Percentiles rank a stretch among this genome's conserved stretches.
Evolutionary conservation across 2,329 filamentous ascomycete species (phyloP).

Genomic region (Ceratocystis harringtonii): DNA sequence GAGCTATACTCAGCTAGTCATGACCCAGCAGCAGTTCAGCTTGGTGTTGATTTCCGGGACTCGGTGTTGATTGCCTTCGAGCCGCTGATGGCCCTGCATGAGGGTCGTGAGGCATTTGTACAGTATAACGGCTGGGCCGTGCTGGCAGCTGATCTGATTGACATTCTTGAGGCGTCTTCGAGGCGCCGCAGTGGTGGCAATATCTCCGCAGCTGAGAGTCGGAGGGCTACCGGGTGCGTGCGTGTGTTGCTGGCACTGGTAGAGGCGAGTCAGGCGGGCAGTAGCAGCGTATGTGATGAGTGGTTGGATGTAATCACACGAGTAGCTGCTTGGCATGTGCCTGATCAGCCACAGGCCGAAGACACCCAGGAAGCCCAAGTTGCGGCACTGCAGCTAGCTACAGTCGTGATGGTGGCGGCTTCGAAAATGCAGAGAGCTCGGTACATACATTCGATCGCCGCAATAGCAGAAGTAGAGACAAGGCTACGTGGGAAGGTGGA

Average conservation of each 20-base stretch:
- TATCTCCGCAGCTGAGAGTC: conserved; percentile 23
- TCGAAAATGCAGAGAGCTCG: conserved; percentile 33
- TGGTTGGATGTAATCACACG: conserved; percentile 43
- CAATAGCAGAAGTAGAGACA: conserved; percentile 34
- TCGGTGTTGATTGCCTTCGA: conserved; percentile 45
- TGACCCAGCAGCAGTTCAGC: conserved; percentile 15
- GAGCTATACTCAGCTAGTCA: conserved; percentile 37
- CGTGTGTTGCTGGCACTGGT: conserved; percentile 38
- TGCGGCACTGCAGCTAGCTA: conserved; percentile 40
- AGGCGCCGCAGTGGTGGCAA: conserved; percentile 17
- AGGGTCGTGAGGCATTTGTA: conserved; percentile 35
- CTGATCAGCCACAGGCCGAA: conserved; percentile 22
- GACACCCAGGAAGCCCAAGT: conserved; percentile 35
- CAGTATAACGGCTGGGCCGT: conserved; percentile 39
- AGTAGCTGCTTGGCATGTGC: conserved; percentile 34
- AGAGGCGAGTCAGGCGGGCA: conserved; percentile 28
- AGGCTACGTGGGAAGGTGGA: conserved; percentile 27
- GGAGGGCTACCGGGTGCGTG: conserved; percentile 40
- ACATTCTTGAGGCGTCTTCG: conserved; percentile 26
- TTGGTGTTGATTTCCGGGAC: conserved; percentile 38
- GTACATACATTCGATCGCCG: conserved; percentile 36
- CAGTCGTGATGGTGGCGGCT: conserved; percentile 35
- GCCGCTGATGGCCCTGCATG: conserved; percentile 36
- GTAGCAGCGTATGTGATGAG: conserved; percentile 31
- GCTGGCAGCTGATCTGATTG: conserved; percentile 35